These are phyloP conservation scores for Macadamia integrifolia DNA, from an alignment of 164 flowering plant genomes.

Conservation along the genomic window DNA sequence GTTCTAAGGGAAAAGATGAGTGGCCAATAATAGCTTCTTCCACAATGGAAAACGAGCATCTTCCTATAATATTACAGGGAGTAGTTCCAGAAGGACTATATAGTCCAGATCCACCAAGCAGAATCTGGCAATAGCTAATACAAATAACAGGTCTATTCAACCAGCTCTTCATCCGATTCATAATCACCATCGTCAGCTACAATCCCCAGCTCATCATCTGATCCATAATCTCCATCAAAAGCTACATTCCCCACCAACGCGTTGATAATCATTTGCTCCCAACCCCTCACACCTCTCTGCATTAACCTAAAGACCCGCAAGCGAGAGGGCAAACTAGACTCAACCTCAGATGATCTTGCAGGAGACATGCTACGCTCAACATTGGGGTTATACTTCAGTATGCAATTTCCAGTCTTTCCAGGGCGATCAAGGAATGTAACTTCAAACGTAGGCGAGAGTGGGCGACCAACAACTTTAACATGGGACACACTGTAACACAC, in stretches of 20 bases:
- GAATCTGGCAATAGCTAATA: too few species aligned
- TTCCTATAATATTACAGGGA: too few species aligned
- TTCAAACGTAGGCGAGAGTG: conserved; percentile 31
- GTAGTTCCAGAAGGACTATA: too few species aligned
- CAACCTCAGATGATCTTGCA: conserved; percentile 10
- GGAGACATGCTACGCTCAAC: conserved; percentile 4
- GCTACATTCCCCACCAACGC: conserved; percentile 24
- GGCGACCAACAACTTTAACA: conserved; percentile 47
- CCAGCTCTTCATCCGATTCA: conserved; percentile 13
- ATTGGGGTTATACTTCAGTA: conserved; percentile 32
- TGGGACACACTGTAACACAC: conserved; percentile 34
- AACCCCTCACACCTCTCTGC: conserved; percentile 22
- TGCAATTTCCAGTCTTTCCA: conserved; percentile 34
- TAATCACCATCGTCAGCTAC: too few species aligned
- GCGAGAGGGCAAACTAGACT: conserved; percentile 21
- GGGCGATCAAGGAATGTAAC: conserved; percentile 23
- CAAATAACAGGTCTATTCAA: background rate
- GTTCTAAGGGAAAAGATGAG: too few species aligned
- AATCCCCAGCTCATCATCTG: conserved; percentile 10
- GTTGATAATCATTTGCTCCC: conserved; percentile 23
- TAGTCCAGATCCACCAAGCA: too few species aligned
- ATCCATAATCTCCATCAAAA: conserved; percentile 15
- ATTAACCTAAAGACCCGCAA: conserved; percentile 26
- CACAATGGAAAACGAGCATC: too few species aligned
- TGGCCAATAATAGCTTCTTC: too few species aligned